phyloP scores from a whole-genome alignment of 1,284 basidiomycete genomes.

The Marasmius sp. region DNA sequence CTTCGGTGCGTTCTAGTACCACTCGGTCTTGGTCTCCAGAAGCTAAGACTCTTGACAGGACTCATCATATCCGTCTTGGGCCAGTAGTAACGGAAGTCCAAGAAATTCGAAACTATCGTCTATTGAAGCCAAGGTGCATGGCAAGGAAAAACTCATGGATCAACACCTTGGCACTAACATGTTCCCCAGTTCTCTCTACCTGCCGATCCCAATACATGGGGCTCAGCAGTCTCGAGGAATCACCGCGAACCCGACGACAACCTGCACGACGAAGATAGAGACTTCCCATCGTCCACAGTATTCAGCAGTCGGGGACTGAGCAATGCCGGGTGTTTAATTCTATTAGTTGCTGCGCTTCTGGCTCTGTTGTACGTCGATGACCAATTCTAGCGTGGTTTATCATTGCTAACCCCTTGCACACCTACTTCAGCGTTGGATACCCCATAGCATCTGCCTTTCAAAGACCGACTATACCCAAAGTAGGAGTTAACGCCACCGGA shows the following conservation, averaged over 20 bases:
- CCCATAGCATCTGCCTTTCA: background rate
- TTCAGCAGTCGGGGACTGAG: constrained; percentile 38
- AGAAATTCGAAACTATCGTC: background rate
- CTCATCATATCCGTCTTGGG: background rate
- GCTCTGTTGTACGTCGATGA: constrained; percentile 33
- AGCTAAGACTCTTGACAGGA: no score
- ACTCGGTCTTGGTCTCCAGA: no score
- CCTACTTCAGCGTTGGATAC: background rate
- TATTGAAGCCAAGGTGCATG: background rate
- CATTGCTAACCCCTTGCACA: background rate
- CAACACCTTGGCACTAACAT: background rate
- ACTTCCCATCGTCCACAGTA: constrained; percentile 25
- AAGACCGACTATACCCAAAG: background rate
- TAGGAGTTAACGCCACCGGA: background rate
- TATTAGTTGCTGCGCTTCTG: constrained; percentile 39
- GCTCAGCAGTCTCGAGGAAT: constrained; percentile 29
- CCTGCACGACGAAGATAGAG: constrained; percentile 34
- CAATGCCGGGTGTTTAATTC: constrained; percentile 50
- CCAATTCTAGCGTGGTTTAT: background rate
- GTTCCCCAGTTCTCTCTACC: constrained; percentile 31
- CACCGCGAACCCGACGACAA: constrained; percentile 34
- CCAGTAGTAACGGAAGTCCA: background rate
- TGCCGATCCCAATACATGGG: constrained; percentile 36
- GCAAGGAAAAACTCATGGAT: background rate
- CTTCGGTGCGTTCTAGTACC: background rate